Conservation (phyloP, 2,329 filamentous ascomycete genomes). For the Stagonosporopsis chrysanthemi region DNA sequence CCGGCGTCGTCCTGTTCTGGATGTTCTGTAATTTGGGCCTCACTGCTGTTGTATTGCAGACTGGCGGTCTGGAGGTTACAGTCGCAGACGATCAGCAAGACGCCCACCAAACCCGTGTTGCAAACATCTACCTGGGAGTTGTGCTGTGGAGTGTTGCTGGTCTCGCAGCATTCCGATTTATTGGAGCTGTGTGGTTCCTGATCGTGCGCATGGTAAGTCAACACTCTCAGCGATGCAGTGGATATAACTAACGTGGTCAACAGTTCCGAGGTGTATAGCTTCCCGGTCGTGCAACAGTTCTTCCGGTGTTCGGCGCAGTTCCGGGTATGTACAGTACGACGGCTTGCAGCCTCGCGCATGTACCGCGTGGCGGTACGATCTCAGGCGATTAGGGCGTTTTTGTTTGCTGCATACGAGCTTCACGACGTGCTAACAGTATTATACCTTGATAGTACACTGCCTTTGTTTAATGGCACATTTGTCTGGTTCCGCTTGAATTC, state of each 20-base stretch:
- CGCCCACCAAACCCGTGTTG: constrained; percentile 61
- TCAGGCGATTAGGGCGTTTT: constrained; percentile 13
- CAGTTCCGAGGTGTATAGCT: constrained; percentile 61
- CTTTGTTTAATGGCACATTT: constrained; percentile 6
- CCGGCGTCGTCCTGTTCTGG: constrained; percentile 90
- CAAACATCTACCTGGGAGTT: constrained; percentile 84
- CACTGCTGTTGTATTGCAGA: constrained; percentile 83
- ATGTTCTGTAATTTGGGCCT: constrained; percentile 96
- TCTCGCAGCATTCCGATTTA: constrained; percentile 83
- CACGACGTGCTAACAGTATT: constrained; percentile 18
- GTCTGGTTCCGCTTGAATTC: not conserved
- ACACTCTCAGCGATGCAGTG: not conserved
- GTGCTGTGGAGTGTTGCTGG: constrained; percentile 89
- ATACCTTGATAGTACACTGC: constrained; percentile 19
- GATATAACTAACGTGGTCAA: constrained; percentile 34
- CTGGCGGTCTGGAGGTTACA: constrained; percentile 75
- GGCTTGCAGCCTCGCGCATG: not conserved
- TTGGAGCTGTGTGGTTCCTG: constrained; percentile 91
- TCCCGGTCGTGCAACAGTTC: not conserved
- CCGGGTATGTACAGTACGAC: constrained; percentile 12
- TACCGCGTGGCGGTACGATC: constrained; percentile 1
- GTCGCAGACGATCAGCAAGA: constrained; percentile 51
- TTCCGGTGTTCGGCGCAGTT: constrained; percentile 13
- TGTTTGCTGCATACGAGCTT: constrained; percentile 15
- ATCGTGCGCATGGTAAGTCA: constrained; percentile 59